Evolutionary conservation across 768 basidiomycete species (phyloP).

Genomic region (Lactifluus piperatus): DNA sequence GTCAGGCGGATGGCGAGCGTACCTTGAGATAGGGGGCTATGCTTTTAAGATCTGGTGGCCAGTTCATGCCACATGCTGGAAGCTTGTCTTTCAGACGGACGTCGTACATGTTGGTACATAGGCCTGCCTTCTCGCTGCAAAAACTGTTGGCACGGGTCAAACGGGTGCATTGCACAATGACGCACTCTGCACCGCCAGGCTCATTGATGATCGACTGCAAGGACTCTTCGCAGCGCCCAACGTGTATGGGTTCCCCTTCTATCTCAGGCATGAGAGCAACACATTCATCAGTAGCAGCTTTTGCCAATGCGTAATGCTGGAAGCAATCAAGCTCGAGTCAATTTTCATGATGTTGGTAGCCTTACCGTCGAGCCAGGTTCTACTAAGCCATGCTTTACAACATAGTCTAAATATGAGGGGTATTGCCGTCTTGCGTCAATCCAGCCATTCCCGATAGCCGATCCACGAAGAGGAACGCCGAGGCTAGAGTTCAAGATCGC

Average conservation of each 20-base stretch:
- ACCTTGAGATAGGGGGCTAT: slow-evolving; percentile 77
- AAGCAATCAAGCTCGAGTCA: not conserved
- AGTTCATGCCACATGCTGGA: slow-evolving; percentile 96
- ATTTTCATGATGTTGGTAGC: not conserved
- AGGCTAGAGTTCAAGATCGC: slow-evolving; percentile 59
- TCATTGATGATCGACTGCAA: slow-evolving; percentile 34
- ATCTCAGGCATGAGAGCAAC: slow-evolving; percentile 35
- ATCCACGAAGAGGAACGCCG: slow-evolving; percentile 57
- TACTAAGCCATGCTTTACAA: slow-evolving; percentile 68
- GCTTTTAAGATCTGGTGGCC: slow-evolving; percentile 80
- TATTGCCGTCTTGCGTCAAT: slow-evolving; percentile 88
- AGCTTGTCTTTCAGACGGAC: slow-evolving; percentile 76
- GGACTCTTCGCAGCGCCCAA: slow-evolving; percentile 52
- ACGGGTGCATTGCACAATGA: not conserved
- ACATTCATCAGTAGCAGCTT: slow-evolving; percentile 53
- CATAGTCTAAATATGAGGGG: slow-evolving; percentile 81
- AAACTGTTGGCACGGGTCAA: slow-evolving; percentile 25
- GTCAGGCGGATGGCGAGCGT: slow-evolving; percentile 25
- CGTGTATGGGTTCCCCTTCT: slow-evolving; percentile 47
- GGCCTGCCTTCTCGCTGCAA: slow-evolving; percentile 52
- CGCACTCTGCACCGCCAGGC: slow-evolving; percentile 5
- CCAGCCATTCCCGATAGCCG: slow-evolving; percentile 97
- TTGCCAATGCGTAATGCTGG: slow-evolving; percentile 55
- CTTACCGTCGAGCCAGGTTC: slow-evolving; percentile 61
- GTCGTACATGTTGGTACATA: slow-evolving; percentile 94